Percentiles rank a stretch among this genome's conserved stretches.
Conservation (phyloP, 106 monocot genomes). For the Vanilla planifolia region DNA sequence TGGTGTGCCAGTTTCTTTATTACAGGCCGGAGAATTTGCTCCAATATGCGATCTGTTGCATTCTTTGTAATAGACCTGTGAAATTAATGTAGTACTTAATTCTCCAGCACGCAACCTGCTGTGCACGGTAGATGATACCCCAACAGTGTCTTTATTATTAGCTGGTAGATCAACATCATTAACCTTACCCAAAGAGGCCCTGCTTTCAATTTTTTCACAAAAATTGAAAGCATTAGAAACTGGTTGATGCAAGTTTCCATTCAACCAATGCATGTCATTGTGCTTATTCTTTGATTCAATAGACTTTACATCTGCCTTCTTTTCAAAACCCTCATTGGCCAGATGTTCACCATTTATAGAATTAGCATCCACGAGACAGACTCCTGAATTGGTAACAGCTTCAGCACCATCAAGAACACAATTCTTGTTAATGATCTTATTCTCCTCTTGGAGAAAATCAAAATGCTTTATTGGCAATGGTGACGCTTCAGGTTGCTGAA, state of each 20-base stretch:
- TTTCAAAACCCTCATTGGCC: neutral
- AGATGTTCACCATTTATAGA: neutral
- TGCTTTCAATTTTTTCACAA: neutral
- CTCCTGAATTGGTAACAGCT: neutral
- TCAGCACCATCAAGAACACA: conserved; percentile 1
- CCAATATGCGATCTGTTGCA: too few relatives aligned
- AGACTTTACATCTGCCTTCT: neutral
- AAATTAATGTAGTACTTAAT: neutral
- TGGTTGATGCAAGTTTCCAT: conserved; percentile 10
- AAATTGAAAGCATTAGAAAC: conserved; percentile 7
- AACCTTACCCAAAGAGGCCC: neutral
- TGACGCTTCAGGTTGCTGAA: conserved; percentile 30
- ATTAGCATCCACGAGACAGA: neutral
- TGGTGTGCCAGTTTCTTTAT: conserved; percentile 39
- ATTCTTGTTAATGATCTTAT: conserved; percentile 11
- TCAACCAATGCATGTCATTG: neutral
- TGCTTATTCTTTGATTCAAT: neutral
- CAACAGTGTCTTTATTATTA: neutral
- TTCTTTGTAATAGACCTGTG: conserved; percentile 14
- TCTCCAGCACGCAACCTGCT: neutral
- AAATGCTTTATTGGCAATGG: conserved; percentile 92
- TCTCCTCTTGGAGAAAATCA: conserved; percentile 66
- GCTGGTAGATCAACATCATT: neutral
- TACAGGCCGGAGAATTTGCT: conserved; percentile 3
- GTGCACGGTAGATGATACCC: neutral